These are phyloP conservation scores for Anthracocystis panici-leucophaei DNA, from an alignment of 1,284 basidiomycete genomes.

Conservation along the genomic window DNA sequence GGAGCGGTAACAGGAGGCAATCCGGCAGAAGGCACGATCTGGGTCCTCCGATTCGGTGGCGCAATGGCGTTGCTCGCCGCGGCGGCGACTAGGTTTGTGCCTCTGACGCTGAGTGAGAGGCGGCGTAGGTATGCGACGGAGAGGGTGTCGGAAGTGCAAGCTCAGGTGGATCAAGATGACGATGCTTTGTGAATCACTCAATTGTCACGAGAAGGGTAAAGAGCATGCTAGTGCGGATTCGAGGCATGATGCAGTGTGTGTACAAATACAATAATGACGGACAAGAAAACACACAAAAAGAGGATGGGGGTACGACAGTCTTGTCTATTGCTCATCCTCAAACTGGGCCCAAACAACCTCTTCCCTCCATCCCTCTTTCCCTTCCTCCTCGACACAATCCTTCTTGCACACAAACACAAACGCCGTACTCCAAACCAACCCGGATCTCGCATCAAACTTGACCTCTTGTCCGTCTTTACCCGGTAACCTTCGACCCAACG, in stretches of 20 bases:
- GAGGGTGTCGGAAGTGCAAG: neutral
- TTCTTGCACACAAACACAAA: conserved; percentile 63
- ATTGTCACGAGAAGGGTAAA: too few species aligned
- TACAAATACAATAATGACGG: neutral
- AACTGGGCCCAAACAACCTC: conserved; percentile 59
- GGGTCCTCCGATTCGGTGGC: conserved; percentile 93
- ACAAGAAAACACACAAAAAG: neutral
- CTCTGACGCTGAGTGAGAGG: conserved; percentile 55
- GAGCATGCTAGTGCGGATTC: neutral
- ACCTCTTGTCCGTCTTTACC: conserved; percentile 3
- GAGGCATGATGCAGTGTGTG: neutral
- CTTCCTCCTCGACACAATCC: conserved; percentile 53
- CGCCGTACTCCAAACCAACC: conserved; percentile 64
- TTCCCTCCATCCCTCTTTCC: conserved; percentile 57
- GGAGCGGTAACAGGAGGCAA: conserved; percentile 1
- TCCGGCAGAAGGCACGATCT: conserved; percentile 75
- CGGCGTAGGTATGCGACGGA: conserved; percentile 10
- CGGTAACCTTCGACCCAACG: conserved; percentile 54
- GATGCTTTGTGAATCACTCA: neutral
- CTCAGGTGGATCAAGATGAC: neutral
- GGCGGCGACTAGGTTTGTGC: conserved; percentile 49
- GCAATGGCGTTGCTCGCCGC: conserved; percentile 70
- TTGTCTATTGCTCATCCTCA: conserved; percentile 49
- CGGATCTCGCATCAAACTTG: conserved; percentile 40
- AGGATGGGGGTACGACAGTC: neutral